Conservation (phyloP, 148 eudicot species). For the Suaeda aralocaspica region DNA sequence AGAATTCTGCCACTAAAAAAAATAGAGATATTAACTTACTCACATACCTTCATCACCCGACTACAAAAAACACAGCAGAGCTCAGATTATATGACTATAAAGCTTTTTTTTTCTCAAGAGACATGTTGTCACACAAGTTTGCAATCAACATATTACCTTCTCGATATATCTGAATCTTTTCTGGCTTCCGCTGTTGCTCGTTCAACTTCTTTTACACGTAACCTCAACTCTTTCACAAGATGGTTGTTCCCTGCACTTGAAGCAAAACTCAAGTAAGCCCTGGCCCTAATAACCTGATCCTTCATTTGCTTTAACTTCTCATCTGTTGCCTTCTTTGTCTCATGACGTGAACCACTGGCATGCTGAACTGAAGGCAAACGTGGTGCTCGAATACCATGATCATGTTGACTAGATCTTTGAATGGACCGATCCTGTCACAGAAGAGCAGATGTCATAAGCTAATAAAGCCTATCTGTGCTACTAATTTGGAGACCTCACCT, state of each 20-base stretch:
- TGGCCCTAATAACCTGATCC: slow-evolving; percentile 91
- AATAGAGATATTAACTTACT: too few species aligned
- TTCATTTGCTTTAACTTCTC: slow-evolving; percentile 68
- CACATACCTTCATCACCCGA: too few species aligned
- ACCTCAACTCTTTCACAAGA: slow-evolving; percentile 72
- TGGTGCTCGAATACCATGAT: slow-evolving; percentile 23
- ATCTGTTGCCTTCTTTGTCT: slow-evolving; percentile 35
- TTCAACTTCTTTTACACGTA: slow-evolving; percentile 74
- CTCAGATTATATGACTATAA: too few species aligned
- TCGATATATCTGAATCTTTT: slow-evolving; percentile 60
- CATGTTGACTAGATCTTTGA: slow-evolving; percentile 22
- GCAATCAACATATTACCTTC: slow-evolving; percentile 40
- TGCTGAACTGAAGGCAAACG: slow-evolving; percentile 16
- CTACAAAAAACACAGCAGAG: too few species aligned
- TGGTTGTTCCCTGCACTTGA: slow-evolving; percentile 52
- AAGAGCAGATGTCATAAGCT: not conserved
- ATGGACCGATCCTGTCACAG: slow-evolving; percentile 26
- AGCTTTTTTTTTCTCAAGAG: not conserved
- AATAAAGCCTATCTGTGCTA: slow-evolving; percentile 7
- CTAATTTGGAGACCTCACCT: not conserved
- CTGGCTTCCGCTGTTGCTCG: slow-evolving; percentile 52
- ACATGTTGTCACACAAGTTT: too few species aligned
- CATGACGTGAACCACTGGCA: slow-evolving; percentile 26
- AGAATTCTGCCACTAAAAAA: too few species aligned
- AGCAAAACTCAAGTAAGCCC: slow-evolving; percentile 65